Base-by-base conservation (phyloP, 306 rosid species). In the Pueraria montana region DNA sequence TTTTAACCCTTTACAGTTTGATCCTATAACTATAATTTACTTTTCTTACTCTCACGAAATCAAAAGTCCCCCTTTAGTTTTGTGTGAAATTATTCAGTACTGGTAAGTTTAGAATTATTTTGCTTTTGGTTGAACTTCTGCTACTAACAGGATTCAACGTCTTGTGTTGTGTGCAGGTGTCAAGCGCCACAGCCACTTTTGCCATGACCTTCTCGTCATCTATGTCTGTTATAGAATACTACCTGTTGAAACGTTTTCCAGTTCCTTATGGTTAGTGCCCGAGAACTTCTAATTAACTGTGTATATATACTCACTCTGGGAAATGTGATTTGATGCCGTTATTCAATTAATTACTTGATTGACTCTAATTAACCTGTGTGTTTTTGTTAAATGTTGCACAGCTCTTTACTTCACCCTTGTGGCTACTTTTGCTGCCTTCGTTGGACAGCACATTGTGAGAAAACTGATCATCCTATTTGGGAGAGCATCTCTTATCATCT, bases 171-270 rank as follows among this genome's bases (percentile, higher is more conserved):
- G 55, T 72, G 85, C 87, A 96, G 99, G 99, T 96, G 59, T 92
- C 99, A 48, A 96, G 96, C 12, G 98, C 99, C 78, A 91, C 98
- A 3, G 99, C 99, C 53, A 96, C 97, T 5, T 93, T 96, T 73
- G 98, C 96, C 56, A 96, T 93, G 99, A 90, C 89, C 72, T 96
- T 96, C 84, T 96, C 99, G 17, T 93, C 99, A 8, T 96, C 99
- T 12, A 96, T 96, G 98, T 96, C 99, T 61, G 98, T 96, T 6
- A 92, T 96, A 50, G 98, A 96, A 87, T 96, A 96, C 87, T 93
- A 92, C 82, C 88, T 96, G 24, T 86, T 96, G 26, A 91, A 89
- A 76, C 98, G 97, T 82, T 96, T 96, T 80, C 98, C 99, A 6
- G 82, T 96, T 79, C 97, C 96, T 26, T 92, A 93, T 53, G 99